Evolutionary conservation across 1,284 basidiomycete genomes (phyloP).

Genomic region (Trichosporon faecale): DNA sequence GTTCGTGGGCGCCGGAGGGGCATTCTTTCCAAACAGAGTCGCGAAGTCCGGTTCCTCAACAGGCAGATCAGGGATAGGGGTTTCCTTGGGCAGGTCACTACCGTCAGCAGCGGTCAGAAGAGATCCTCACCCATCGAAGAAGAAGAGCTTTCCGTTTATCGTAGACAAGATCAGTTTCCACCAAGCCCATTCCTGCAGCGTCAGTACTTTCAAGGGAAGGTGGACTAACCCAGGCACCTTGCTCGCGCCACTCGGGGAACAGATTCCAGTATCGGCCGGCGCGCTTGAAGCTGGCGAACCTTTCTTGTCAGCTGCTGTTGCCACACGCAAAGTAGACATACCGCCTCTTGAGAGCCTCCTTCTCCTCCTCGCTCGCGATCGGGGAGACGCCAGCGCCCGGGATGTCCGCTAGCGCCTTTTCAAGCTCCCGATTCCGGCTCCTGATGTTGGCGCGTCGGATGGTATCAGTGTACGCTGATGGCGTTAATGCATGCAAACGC

Average conservation of each 20-base stretch:
- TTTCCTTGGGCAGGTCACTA: constrained; percentile 39
- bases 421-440: constrained; percentile 31
- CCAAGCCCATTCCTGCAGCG: constrained; percentile 45
- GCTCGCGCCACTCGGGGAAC: constrained; percentile 56
- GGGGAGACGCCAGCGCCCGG: constrained; percentile 29
- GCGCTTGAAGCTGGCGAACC: constrained; percentile 42
- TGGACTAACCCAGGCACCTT: constrained; percentile 52
- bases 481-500: neutral
- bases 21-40: constrained; percentile 36
- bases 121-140: constrained; percentile 34
- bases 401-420: constrained; percentile 26
- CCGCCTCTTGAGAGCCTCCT: constrained; percentile 47
- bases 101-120: neutral
- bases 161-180: constrained; percentile 48
- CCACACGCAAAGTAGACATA: constrained; percentile 25
- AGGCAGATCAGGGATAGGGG: constrained; percentile 45
- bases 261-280: constrained; percentile 53
- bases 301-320: constrained; percentile 17
- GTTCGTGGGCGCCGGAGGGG: constrained; percentile 7
- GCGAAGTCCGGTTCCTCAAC: constrained; percentile 44
- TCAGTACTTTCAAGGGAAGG: neutral
- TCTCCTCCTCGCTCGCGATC: constrained; percentile 45
- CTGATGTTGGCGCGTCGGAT: constrained; percentile 43
- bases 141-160: constrained; percentile 47
- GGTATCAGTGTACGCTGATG: constrained; percentile 49